Evolutionary conservation across 495 filamentous ascomycete species (phyloP), one percentile per base, ranked within the genome.

Genomic region (Aspergillus cristatus): DNA sequence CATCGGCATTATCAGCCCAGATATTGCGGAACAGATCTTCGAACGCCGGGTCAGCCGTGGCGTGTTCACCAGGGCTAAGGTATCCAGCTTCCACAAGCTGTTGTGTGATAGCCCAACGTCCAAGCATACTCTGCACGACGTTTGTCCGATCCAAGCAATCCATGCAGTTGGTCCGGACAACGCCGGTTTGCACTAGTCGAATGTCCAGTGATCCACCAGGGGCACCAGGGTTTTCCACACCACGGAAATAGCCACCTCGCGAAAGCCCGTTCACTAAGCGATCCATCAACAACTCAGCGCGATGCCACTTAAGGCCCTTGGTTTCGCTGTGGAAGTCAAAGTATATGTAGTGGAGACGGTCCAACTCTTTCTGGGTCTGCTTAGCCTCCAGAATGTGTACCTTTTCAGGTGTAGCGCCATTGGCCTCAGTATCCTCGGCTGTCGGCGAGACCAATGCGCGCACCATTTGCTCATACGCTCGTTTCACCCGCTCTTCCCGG

Each of bases 321-420:
- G 93, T 97, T 62, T 98, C 91, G 54, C 84, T 88, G 64, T 98
- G 91, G 58, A 89, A 97, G 65, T 98, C 93, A 47, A 98, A 97
- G 67, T 97, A 97, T 39, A 96, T 60, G 53, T 98, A 98, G 52
- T 98, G 87, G 12, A 97, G 65, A 20, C 78, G 78, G 55, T 96
- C 87, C 54, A 82, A 79, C 32, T 75, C 70, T 38, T 78, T 75
- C 33, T 72, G 61, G 36, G 59, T 71, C 39, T 71, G 54, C 16
- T 52, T 62, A 2, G 89, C 60, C 53, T 94, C 84, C 41, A 96
- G 66, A 26, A 74, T 56, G 49, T 77, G 82, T 53, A 94, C 79
- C 55, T 88, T 90, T 50, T 98, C 91, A 31, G 79, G 65, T 1
- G 81, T 79, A 16, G 57, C 51, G 10, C 63, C 48, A 41, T 75